Evolutionary conservation across 805 yeast species (phyloP).

Genomic region (Metschnikowia drakensbergensis): DNA sequence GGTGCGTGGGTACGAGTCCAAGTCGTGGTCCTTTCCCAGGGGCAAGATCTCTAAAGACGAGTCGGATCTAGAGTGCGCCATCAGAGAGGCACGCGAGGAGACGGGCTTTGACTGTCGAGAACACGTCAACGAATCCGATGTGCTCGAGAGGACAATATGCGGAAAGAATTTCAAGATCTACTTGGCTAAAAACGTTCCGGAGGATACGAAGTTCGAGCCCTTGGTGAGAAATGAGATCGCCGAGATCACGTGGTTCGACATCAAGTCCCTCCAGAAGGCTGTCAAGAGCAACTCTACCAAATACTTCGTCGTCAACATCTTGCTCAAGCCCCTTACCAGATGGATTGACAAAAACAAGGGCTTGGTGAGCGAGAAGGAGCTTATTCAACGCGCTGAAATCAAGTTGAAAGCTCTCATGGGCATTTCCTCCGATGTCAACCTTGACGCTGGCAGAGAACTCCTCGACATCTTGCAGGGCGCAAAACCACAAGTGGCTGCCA

Average conservation of each 20-base stretch:
- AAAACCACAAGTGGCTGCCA: slow-evolving; percentile 7
- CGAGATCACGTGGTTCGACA: slow-evolving; percentile 73
- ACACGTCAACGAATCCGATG: slow-evolving; percentile 64
- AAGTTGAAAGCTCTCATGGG: slow-evolving; percentile 65
- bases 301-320: slow-evolving; percentile 45
- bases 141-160: slow-evolving; percentile 71
- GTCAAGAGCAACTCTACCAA: slow-evolving; percentile 34
- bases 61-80: slow-evolving; percentile 80
- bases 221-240: slow-evolving; percentile 84
- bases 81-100: slow-evolving; percentile 90
- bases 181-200: slow-evolving; percentile 73
- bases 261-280: slow-evolving; percentile 43
- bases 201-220: slow-evolving; percentile 71
- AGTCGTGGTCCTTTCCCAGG: slow-evolving; percentile 91
- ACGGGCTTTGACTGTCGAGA: slow-evolving; percentile 83
- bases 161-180: slow-evolving; percentile 87
- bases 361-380: slow-evolving; percentile 48
- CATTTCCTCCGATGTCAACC: slow-evolving; percentile 35
- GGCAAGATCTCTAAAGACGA: slow-evolving; percentile 96
- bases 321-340: slow-evolving; percentile 47
- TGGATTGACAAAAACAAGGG: slow-evolving; percentile 55
- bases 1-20: slow-evolving; percentile 79
- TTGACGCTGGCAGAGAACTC: slow-evolving; percentile 75
- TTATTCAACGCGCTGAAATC: slow-evolving; percentile 60
- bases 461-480: slow-evolving; percentile 54